A percentile compares a stretch with the other conserved stretches of the same genome.
Evolutionary conservation across 2,329 filamentous ascomycete genomes (phyloP).

Genomic region (Hypoxylon sp.): DNA sequence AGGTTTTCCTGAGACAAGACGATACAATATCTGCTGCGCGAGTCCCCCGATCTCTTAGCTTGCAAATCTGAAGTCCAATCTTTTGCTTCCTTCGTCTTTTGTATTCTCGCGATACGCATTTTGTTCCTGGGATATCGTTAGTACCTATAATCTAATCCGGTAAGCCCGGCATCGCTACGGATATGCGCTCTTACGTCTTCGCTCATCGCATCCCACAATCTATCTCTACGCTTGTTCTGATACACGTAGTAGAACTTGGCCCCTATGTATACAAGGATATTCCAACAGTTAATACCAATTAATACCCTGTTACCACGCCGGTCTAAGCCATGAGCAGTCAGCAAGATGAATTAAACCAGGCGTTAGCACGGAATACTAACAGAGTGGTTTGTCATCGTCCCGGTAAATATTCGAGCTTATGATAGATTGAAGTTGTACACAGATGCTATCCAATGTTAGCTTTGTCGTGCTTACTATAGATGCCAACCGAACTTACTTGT

Average conservation of each 20-base stretch:
- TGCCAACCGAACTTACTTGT: conserved; percentile 47
- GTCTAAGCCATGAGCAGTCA: conserved; percentile 43
- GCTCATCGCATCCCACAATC: conserved; percentile 41
- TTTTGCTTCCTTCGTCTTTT: conserved; percentile 45
- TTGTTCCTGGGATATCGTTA: conserved; percentile 37
- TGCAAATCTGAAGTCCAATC: conserved; percentile 47
- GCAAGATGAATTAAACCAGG: neutral
- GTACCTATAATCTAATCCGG: neutral
- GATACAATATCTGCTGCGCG: no score
- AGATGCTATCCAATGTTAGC: conserved; percentile 52
- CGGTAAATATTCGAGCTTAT: conserved; percentile 65
- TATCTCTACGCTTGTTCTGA: conserved; percentile 55
- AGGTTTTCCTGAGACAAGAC: no score
- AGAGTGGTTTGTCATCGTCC: conserved; percentile 61
- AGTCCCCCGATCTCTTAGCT: no score
- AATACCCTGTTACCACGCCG: conserved; percentile 58
- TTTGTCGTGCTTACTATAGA: neutral
- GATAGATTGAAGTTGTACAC: conserved; percentile 63
- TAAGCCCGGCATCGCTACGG: no score
- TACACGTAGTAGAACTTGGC: conserved; percentile 59
- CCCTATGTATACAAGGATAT: conserved; percentile 54
- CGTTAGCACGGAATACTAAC: conserved; percentile 10
- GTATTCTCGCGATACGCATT: conserved; percentile 43
- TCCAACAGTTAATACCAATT: conserved; percentile 52
- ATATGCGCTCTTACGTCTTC: conserved; percentile 36